phyloP scores from a whole-genome alignment of 345 rosid species.

The Bretschneidera sinensis region DNA sequence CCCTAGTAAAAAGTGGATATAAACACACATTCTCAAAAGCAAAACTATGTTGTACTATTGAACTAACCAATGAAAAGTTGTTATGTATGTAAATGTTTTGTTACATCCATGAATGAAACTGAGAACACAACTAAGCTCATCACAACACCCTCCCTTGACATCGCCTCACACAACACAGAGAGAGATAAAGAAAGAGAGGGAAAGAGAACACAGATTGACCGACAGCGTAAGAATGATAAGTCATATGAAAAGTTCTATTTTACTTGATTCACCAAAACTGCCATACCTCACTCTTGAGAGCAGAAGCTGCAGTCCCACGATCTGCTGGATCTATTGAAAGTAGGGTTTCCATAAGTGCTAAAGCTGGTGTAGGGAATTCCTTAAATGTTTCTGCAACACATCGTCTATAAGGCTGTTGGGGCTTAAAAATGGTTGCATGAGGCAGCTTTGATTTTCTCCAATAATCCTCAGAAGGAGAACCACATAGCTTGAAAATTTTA shows the following conservation, averaged over 20 bases:
- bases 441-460: conserved; percentile 97
- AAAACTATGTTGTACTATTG: not conserved
- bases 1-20: not conserved
- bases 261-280: conserved; percentile 12
- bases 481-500: conserved; percentile 97
- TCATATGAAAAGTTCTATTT: not conserved
- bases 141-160: not conserved
- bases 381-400: conserved; percentile 88
- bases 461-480: conserved; percentile 91
- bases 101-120: no score
- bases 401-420: conserved; percentile 91
- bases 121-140: not conserved
- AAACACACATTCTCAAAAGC: not conserved
- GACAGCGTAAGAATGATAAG: not conserved
- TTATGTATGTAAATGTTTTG: no score
- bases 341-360: conserved; percentile 79
- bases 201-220: no score
- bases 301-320: conserved; percentile 83
- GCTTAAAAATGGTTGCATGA: conserved; percentile 96
- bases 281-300: conserved; percentile 79
- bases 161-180: not conserved
- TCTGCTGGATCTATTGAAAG: conserved; percentile 87
- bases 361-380: conserved; percentile 85
- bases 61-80: not conserved
- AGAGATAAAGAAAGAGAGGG: not conserved